Conservation (phyloP, 2,329 filamentous ascomycete genomes). For the Aspergillus pseudotamarii region DNA sequence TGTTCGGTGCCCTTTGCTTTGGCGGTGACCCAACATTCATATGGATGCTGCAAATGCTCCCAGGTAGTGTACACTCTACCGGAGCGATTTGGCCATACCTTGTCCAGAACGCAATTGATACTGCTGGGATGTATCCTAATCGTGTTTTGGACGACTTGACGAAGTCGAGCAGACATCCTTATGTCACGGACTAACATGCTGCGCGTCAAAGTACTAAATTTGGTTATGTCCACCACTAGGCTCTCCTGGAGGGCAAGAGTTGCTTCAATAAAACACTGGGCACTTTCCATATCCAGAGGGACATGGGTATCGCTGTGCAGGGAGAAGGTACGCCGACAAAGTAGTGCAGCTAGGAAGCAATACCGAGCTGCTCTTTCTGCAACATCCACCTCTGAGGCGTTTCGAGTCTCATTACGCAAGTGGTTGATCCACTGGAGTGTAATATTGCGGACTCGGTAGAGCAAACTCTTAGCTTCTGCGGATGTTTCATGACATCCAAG, state of each 20-base stretch:
- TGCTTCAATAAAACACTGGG: slow-evolving; percentile 39
- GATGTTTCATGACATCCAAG: slow-evolving; percentile 25
- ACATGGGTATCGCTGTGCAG: slow-evolving; percentile 9
- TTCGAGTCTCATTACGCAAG: slow-evolving; percentile 51
- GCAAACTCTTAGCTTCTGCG: slow-evolving; percentile 28
- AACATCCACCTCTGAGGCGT: slow-evolving; percentile 39
- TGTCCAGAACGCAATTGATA: slow-evolving; percentile 41
- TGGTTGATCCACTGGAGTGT: slow-evolving; percentile 54
- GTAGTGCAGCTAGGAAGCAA: slow-evolving; percentile 57
- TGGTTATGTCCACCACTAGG: slow-evolving; percentile 39
- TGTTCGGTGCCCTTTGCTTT: slow-evolving; percentile 28
- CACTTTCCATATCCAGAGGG: slow-evolving; percentile 11
- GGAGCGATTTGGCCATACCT: slow-evolving; percentile 46
- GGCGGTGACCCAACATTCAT: slow-evolving; percentile 39
- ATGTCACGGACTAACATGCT: slow-evolving; percentile 53
- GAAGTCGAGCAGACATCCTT: slow-evolving; percentile 46
- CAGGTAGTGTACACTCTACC: slow-evolving; percentile 22
- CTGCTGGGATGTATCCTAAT: slow-evolving; percentile 33
- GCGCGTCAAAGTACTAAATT: slow-evolving; percentile 37
- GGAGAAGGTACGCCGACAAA: slow-evolving; percentile 56
- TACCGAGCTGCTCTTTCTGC: slow-evolving; percentile 48
- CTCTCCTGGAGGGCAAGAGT: slow-evolving; percentile 54
- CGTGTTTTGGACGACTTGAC: slow-evolving; percentile 36
- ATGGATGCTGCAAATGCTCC: slow-evolving; percentile 20
- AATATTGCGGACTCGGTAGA: slow-evolving; percentile 48